Evolutionary conservation across 169 alveolate species (phyloP), one percentile per base, ranked within the genome.

Genomic region (Plasmodium vinckei): DNA sequence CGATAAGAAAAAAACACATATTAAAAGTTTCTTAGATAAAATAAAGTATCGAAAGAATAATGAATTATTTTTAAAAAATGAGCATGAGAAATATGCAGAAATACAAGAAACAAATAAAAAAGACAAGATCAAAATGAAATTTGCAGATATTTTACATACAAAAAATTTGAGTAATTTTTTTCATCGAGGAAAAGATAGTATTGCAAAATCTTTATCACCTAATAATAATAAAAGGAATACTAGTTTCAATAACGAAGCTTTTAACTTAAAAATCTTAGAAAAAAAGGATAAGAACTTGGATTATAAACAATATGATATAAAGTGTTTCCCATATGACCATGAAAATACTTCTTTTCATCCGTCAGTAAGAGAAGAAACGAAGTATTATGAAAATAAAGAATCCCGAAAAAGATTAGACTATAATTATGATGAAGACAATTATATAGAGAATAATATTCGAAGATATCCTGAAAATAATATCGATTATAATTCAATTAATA

Each of bases 1-100:
- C 67, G 90, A 82, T 47, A 82, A 82, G 61, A 82, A 82, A 56
- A 82, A 82, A 57, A 21, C 54, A 15, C 67, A 82, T 49, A 69
- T 82, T 42, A 65, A 82, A 82, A 67, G 15, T 27, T 69, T 82
- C 46, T 61, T 82, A 69, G 84, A 82, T 23, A 82, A 82, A 82
- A 82, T 82, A 57, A 82, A 82, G 44, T 64, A 51, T 63, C 67
- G 67, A 71, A 82, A 82, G 59, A 57, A 53, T 51, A 82, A 42
- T 71, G 90, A 69, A 42, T 63, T 54, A 42, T 6, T 56, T 69
- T 59, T 56, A 27, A 82, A 82, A 54, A 69, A 72, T 71, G 86
- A 82, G 27, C 56, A 49, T 23, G 69, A 54, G 15, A 82, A 67
- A 68, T 67, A 69, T 68, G 90, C 54, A 54, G 15, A 21, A 19